Percentiles rank a stretch among this genome's conserved stretches.
Conservation (phyloP, 2,329 filamentous ascomycete genomes). For the Ceratocystis diversiconidia region DNA sequence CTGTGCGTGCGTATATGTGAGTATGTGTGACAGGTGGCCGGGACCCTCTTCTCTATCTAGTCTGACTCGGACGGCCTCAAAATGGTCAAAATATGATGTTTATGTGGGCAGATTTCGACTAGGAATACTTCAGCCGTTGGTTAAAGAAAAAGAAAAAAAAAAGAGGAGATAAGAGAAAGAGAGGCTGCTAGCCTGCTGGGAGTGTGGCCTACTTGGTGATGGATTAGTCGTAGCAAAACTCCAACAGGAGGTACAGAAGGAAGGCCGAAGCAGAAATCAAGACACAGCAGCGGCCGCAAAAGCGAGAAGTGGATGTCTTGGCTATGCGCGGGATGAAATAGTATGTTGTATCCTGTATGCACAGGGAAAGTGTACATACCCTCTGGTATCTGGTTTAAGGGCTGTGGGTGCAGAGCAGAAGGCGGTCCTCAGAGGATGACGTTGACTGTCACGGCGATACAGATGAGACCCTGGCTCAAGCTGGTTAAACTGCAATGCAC, state of each 20-base stretch:
- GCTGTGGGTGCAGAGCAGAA: neutral
- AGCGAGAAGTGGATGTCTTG: neutral
- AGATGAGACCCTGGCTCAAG: neutral
- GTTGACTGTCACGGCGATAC: neutral
- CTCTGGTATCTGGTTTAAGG: no score
- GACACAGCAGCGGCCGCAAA: neutral
- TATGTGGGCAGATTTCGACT: neutral
- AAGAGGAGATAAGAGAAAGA: no score
- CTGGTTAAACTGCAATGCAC: neutral
- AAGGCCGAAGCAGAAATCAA: neutral
- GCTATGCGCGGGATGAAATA: no score
- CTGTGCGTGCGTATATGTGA: neutral
- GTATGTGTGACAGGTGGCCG: slow-evolving; percentile 1
- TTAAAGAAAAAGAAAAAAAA: neutral
- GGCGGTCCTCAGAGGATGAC: neutral
- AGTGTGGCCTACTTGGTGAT: no score
- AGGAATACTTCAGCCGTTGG: neutral
- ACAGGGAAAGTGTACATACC: no score
- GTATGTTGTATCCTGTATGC: no score
- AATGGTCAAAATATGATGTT: neutral
- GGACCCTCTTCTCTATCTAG: neutral
- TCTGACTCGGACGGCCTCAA: neutral
- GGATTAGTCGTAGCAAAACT: no score
- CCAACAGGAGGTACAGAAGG: neutral
- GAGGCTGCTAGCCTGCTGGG: no score